Percentiles rank a stretch among this genome's conserved stretches.
Evolutionary conservation across 805 yeast genomes (phyloP).

Genomic region (Kluyveromyces dobzhanskii): DNA sequence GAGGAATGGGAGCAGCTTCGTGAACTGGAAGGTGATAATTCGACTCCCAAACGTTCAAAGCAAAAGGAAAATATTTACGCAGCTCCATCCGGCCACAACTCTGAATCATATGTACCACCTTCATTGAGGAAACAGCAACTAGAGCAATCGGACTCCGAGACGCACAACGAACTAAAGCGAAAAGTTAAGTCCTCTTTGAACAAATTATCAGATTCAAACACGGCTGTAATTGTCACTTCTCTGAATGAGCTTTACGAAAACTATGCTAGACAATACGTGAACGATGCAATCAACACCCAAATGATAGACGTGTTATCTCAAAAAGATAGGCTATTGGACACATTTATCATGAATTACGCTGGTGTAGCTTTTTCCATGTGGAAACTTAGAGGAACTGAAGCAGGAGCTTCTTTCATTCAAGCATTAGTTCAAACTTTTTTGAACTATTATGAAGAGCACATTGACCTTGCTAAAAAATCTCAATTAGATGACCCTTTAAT

Average conservation of each 20-base stretch:
- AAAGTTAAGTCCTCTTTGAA: constrained; percentile 78
- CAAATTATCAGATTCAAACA: constrained; percentile 81
- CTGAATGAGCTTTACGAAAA: constrained; percentile 53
- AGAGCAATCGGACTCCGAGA: constrained; percentile 36
- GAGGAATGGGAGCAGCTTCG: constrained; percentile 28
- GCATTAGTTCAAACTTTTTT: constrained; percentile 66
- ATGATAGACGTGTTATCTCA: constrained; percentile 56
- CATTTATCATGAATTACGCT: constrained; percentile 72
- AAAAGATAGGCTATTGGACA: constrained; percentile 63
- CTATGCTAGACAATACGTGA: constrained; percentile 75
- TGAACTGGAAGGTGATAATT: constrained; percentile 23
- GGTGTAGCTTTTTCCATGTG: constrained; percentile 68
- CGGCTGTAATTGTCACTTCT: constrained; percentile 60
- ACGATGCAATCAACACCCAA: constrained; percentile 54
- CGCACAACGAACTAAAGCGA: constrained; percentile 42
- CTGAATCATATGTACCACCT: constrained; percentile 72
- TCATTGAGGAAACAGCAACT: constrained; percentile 55
- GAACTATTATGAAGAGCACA: constrained; percentile 25
- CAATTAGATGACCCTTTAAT: constrained; percentile 5
- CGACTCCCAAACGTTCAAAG: constrained; percentile 28
- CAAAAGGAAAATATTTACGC: constrained; percentile 64
- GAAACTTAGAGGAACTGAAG: constrained; percentile 73
- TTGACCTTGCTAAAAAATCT: background rate
- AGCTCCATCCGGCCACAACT: constrained; percentile 40
- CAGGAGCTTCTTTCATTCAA: constrained; percentile 84